These are phyloP conservation scores for Candolleomyces eurysporus DNA, from an alignment of 768 basidiomycete species.

Conservation along the genomic window DNA sequence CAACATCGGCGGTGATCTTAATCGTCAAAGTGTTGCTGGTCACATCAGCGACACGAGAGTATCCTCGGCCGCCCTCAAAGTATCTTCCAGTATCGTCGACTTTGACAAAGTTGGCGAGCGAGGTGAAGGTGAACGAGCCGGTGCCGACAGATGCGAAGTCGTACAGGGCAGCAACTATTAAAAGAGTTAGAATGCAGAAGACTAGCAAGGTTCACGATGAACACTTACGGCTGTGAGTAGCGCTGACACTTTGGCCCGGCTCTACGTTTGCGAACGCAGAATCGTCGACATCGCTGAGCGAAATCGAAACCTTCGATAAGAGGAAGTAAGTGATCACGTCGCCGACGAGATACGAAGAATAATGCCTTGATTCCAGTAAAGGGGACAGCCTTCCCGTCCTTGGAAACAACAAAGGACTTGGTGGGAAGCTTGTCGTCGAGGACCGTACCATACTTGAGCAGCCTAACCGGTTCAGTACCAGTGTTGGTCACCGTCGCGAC, in stretches of 20 bases:
- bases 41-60: conserved; percentile 25
- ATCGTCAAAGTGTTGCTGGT: conserved; percentile 25
- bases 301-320: conserved; percentile 27
- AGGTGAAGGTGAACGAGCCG: conserved; percentile 39
- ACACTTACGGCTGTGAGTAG: conserved; percentile 34
- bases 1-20: conserved; percentile 33
- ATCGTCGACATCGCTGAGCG: conserved; percentile 36
- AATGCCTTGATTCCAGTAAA: conserved; percentile 40
- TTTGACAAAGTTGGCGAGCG: conserved; percentile 36
- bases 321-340: no score
- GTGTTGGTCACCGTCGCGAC: conserved; percentile 41
- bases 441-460: conserved; percentile 46
- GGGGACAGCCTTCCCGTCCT: conserved; percentile 33
- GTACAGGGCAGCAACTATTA: conserved; percentile 37
- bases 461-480: conserved; percentile 36
- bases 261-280: conserved; percentile 36
- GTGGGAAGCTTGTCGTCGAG: conserved; percentile 42
- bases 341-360: no score
- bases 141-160: conserved; percentile 40
- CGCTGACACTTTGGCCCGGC: conserved; percentile 39
- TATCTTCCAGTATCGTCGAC: conserved; percentile 13
- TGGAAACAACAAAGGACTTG: conserved; percentile 41
- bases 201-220: background rate
- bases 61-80: conserved; percentile 14
- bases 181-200: no score